Evolutionary conservation across 768 basidiomycete species (phyloP), one percentile per base, ranked within the genome.

Genomic region (Amanita polypyramis): DNA sequence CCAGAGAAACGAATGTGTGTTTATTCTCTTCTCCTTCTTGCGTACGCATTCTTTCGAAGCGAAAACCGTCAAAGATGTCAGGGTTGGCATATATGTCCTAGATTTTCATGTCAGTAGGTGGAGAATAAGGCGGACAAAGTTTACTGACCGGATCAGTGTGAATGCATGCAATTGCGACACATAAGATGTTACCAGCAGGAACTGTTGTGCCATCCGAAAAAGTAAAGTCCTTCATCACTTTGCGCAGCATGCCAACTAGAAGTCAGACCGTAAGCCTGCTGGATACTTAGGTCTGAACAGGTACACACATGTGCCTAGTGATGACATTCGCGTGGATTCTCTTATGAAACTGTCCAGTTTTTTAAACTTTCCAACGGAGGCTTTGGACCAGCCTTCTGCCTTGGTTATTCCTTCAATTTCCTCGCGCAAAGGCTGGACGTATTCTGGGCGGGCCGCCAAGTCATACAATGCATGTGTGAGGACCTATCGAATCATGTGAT

Each of bases 321-420:
- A 61, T 9, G 57, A 58, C 19, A 59, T 47, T 3, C 69, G 60
- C 38, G 59, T 58, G 0, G 65, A 66, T 46, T 74, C 74, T 25
- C 66, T 64, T 14, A 73, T 51, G 53, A 73, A 72, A 49, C 73
- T 75, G 48, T 74, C 72, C n/a, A 73, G 40, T 50, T 68, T 67
- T 45, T 62, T 57, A 62, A 75, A 64, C 41, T 68, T 66, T 2
- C 56, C 56, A 15, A 72, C 45, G 0, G 63, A 56, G 8, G 56
- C 54, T 45, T 67, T 69, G 0, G 59, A 56, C 63, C 69, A 74
- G 29, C 65, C 72, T 27, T 71, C 62, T 3, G 60, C 54, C 3
- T 51, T 43, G n/a, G 71, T 42, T 3, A 69, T 62, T 1, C 51
- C 45, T 27, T 70, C 68, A 4, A 74, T 61, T 54, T 79, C 76